These are phyloP conservation scores for Meripilus lineatus DNA, from an alignment of 1,284 basidiomycete species.

Conservation along the genomic window DNA sequence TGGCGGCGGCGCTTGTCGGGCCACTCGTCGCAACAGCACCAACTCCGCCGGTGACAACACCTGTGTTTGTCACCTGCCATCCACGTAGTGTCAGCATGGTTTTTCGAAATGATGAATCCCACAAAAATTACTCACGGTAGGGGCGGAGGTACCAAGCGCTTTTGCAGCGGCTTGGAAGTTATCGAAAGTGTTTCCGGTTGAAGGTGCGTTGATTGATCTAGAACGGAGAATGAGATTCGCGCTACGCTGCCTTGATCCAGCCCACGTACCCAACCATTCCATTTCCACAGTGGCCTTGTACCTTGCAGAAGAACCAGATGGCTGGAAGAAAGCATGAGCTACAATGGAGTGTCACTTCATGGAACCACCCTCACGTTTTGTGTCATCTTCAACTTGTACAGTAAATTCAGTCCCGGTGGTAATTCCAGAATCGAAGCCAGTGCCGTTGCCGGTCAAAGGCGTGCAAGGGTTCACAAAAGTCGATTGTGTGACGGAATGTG, in stretches of 20 bases:
- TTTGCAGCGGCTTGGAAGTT: conserved; percentile 43
- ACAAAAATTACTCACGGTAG: conserved; percentile 26
- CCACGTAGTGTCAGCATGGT: not conserved
- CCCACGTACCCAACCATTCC: conserved; percentile 57
- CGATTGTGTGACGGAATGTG: conserved; percentile 14
- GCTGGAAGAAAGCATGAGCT: conserved; percentile 26
- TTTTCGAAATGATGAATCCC: not conserved
- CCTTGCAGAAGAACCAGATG: conserved; percentile 66
- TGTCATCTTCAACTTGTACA: conserved; percentile 10
- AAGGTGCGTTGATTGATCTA: conserved; percentile 57
- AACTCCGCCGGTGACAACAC: conserved; percentile 35
- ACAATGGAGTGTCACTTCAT: not conserved
- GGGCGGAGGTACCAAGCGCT: conserved; percentile 35
- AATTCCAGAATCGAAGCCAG: conserved; percentile 13
- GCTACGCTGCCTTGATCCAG: not conserved
- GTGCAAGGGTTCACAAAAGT: conserved; percentile 13
- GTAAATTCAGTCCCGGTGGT: conserved; percentile 5
- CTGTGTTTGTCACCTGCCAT: conserved; percentile 20
- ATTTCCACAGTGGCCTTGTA: conserved; percentile 44
- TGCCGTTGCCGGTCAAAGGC: conserved; percentile 5
- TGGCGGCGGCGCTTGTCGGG: conserved; percentile 18
- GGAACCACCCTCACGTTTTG: not conserved
- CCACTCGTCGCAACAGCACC: conserved; percentile 31
- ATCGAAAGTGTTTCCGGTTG: conserved; percentile 47
- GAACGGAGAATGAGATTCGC: not conserved